A percentile compares a stretch with the other conserved stretches of the same genome.
Evolutionary conservation across 352 stramenopile genomes (phyloP).

Genomic region (Pythium monospermum): DNA sequence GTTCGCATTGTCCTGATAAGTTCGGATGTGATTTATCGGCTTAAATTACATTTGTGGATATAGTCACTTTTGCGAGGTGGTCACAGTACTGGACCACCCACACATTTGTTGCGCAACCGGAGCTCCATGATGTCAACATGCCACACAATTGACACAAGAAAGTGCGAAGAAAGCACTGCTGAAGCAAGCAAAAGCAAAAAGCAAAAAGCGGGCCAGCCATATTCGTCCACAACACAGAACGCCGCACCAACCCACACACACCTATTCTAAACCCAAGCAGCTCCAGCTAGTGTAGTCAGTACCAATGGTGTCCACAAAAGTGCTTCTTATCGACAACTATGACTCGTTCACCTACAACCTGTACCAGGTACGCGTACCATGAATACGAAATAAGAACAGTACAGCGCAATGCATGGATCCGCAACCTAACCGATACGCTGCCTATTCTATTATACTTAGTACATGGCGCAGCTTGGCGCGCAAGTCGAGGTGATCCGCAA

Average conservation of each 20-base stretch:
- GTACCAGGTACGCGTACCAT: conserved; percentile 71
- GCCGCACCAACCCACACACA: neutral
- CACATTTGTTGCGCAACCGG: conserved; percentile 25
- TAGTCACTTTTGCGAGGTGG: conserved; percentile 2
- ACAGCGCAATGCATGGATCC: no score
- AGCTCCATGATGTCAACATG: conserved; percentile 19
- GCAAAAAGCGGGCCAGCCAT: no score
- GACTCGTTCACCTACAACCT: conserved; percentile 92
- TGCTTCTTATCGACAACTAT: conserved; percentile 89
- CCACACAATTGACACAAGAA: conserved; percentile 20
- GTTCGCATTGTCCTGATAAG: neutral
- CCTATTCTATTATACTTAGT: conserved; percentile 28
- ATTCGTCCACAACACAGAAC: neutral
- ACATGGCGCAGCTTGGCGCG: conserved; percentile 80
- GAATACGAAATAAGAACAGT: no score
- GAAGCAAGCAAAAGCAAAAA: no score
- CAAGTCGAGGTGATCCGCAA: conserved; percentile 80
- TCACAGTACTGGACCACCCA: neutral
- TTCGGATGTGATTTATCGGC: no score
- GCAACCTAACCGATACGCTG: no score
- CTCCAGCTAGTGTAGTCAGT: neutral
- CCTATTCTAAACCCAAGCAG: neutral
- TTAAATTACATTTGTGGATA: no score
- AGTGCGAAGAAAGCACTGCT: conserved; percentile 19
- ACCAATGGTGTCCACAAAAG: conserved; percentile 45